Evolutionary conservation across 805 yeast genomes (phyloP).

Genomic region (Nakazawaea ernobii): DNA sequence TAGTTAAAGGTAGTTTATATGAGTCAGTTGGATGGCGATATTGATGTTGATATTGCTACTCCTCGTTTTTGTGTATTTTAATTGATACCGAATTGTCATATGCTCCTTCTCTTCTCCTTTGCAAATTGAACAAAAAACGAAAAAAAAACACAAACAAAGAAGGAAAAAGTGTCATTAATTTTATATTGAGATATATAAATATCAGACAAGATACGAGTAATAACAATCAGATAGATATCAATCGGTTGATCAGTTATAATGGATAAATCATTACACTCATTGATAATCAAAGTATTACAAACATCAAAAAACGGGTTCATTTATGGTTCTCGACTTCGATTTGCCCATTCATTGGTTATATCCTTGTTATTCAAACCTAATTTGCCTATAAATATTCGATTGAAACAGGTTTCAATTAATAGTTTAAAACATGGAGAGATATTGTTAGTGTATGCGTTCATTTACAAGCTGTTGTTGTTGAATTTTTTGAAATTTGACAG

Average conservation of each 20-base stretch:
- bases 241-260: background rate
- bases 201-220: no score
- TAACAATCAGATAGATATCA: no score
- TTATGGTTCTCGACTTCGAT: slow-evolving; percentile 9
- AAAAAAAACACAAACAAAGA: no score
- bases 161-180: no score
- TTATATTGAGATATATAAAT: no score
- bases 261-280: background rate
- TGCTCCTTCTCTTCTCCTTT: no score
- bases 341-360: slow-evolving; percentile 10
- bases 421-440: slow-evolving; percentile 10
- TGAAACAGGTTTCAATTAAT: background rate
- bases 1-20: no score
- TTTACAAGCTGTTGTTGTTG: slow-evolving; percentile 3
- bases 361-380: slow-evolving; percentile 3
- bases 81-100: no score
- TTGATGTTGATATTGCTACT: no score
- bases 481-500: background rate
- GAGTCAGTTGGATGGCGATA: no score
- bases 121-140: no score
- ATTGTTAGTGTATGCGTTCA: slow-evolving; percentile 4
- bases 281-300: background rate
- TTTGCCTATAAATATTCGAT: background rate
- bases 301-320: slow-evolving; percentile 10
- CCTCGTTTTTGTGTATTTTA: no score